phyloP scores from a whole-genome alignment of 257 asterid genomes.

The Solanum tacnaense region DNA sequence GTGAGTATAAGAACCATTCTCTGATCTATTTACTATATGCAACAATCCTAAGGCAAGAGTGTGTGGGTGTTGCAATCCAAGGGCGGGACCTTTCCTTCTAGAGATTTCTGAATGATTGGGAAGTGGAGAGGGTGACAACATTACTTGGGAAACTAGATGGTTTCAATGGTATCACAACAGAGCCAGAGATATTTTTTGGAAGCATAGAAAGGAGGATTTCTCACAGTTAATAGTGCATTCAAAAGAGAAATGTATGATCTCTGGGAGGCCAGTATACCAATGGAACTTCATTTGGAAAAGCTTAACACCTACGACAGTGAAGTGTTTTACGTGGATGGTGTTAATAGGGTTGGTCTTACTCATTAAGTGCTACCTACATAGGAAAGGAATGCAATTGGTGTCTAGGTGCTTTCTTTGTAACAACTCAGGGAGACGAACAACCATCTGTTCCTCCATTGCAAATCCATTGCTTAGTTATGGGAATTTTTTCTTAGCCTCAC shows the following conservation, averaged over 20 bases:
- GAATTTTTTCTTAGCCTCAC: neutral
- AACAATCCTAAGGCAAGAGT: neutral
- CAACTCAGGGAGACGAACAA: neutral
- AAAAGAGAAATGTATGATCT: neutral
- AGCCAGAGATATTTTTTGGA: neutral
- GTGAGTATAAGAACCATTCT: neutral
- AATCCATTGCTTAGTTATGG: neutral
- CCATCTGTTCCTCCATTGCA: neutral
- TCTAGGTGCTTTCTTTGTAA: neutral
- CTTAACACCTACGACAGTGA: neutral
- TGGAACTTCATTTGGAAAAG: neutral
- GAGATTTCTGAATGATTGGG: neutral
- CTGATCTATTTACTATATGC: neutral
- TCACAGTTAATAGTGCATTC: neutral
- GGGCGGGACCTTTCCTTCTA: neutral
- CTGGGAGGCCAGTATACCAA: neutral
- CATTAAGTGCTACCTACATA: neutral
- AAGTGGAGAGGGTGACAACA: neutral
- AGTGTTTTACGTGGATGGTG: neutral
- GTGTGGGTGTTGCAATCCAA: neutral
- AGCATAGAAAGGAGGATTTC: neutral
- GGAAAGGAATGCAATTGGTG: neutral
- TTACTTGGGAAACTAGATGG: neutral
- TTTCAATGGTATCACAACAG: neutral
- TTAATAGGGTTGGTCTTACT: neutral